These are phyloP conservation scores for Beauveria asiatica DNA, from an alignment of 2,329 filamentous ascomycete species.

Conservation along the genomic window DNA sequence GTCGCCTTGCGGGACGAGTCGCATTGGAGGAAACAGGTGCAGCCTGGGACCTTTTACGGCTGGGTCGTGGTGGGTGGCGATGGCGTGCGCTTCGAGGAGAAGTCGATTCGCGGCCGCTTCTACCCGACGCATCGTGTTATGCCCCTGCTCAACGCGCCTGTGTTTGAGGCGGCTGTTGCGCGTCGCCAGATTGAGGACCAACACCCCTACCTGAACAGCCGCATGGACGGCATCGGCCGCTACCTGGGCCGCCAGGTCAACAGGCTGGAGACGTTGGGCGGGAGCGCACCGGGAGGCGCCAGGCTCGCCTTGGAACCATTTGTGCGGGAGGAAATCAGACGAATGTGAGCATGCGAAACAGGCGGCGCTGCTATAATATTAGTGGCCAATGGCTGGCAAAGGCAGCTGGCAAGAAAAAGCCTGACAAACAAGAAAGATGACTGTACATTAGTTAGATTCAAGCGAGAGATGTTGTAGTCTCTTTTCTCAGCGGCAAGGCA, in stretches of 20 bases:
- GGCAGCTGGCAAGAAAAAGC: background rate
- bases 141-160: constrained; percentile 36
- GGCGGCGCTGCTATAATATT: background rate
- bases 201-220: constrained; percentile 44
- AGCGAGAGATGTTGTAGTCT: background rate
- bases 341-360: background rate
- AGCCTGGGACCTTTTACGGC: constrained; percentile 26
- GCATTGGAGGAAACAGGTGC: constrained; percentile 30
- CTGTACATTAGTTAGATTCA: background rate
- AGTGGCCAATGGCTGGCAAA: background rate
- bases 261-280: constrained; percentile 35
- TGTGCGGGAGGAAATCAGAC: constrained; percentile 26
- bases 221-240: constrained; percentile 32
- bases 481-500: background rate
- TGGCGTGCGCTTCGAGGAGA: constrained; percentile 38
- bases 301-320: constrained; percentile 27
- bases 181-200: constrained; percentile 35
- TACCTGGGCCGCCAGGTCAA: constrained; percentile 34
- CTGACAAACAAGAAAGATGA: background rate
- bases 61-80: constrained; percentile 36
- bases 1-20: constrained; percentile 31
- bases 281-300: constrained; percentile 30
- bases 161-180: constrained; percentile 29
- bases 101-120: constrained; percentile 45
- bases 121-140: constrained; percentile 48